phyloP scores from a whole-genome alignment of 2,329 filamentous ascomycete genomes.

The Pseudogymnoascus sp. region DNA sequence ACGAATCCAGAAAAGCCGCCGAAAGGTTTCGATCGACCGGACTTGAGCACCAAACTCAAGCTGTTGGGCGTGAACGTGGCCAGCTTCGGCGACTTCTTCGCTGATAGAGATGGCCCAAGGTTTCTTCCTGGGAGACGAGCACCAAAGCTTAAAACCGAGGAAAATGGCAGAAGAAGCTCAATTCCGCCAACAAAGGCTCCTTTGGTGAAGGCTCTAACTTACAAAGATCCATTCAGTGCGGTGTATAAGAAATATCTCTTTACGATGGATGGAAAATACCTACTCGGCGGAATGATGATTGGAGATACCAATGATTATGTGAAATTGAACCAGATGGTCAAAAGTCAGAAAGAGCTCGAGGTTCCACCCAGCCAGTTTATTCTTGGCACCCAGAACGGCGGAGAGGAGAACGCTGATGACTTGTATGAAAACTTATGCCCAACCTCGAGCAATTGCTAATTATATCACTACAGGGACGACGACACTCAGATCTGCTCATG shows the following conservation, averaged over 20 bases:
- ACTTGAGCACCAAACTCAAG: conserved; percentile 88
- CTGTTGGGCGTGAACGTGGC: conserved; percentile 84
- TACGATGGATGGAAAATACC: conserved; percentile 78
- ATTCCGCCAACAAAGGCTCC: conserved; percentile 41
- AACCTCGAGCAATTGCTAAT: neutral
- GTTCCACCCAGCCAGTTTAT: conserved; percentile 76
- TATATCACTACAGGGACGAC: conserved; percentile 40
- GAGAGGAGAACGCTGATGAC: conserved; percentile 68
- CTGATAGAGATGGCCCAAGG: conserved; percentile 74
- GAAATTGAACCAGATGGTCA: conserved; percentile 81
- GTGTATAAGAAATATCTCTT: conserved; percentile 95
- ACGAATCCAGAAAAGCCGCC: conserved; percentile 61
- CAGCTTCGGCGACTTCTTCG: conserved; percentile 90
- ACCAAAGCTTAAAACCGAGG: conserved; percentile 43
- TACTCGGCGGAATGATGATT: conserved; percentile 96
- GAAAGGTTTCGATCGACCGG: conserved; percentile 62
- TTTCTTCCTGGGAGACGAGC: conserved; percentile 55
- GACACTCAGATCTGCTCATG: conserved; percentile 89
- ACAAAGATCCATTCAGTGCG: conserved; percentile 79
- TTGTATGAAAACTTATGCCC: conserved; percentile 19
- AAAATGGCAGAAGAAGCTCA: conserved; percentile 33
- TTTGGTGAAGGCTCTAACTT: conserved; percentile 71
- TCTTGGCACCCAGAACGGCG: conserved; percentile 64
- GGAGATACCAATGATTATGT: conserved; percentile 86
- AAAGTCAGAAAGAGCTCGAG: conserved; percentile 71